Evolutionary conservation across 1,139 yeast genomes (phyloP).

Genomic region (Yamadazyma membranifaciens): DNA sequence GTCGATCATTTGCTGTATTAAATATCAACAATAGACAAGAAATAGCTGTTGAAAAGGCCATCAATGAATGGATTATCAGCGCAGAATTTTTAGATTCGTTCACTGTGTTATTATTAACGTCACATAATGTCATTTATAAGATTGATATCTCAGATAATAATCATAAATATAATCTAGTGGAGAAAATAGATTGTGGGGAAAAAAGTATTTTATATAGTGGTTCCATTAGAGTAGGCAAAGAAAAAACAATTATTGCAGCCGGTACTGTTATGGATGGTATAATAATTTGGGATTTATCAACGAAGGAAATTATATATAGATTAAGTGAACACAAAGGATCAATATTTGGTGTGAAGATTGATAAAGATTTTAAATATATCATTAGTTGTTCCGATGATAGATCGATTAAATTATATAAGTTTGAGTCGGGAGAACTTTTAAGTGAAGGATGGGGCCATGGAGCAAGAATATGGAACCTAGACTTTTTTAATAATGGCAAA

Average conservation of each 20-base stretch:
- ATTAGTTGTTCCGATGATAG: slow-evolving; percentile 93
- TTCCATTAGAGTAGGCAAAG: slow-evolving; percentile 49
- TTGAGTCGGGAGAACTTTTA: slow-evolving; percentile 51
- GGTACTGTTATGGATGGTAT: slow-evolving; percentile 95
- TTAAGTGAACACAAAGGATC: slow-evolving; percentile 85
- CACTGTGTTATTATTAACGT: slow-evolving; percentile 58
- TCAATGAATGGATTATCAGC: slow-evolving; percentile 77
- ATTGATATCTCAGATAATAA: slow-evolving; percentile 30
- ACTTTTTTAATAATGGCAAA: slow-evolving; percentile 41
- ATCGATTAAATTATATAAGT: slow-evolving; percentile 74
- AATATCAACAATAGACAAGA: slow-evolving; percentile 29
- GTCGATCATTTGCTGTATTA: slow-evolving; percentile 57
- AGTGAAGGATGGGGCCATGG: slow-evolving; percentile 97
- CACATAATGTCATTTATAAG: slow-evolving; percentile 71
- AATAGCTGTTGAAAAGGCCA: slow-evolving; percentile 47
- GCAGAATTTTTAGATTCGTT: slow-evolving; percentile 46
- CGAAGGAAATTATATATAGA: slow-evolving; percentile 47
- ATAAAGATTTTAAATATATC: slow-evolving; percentile 51
- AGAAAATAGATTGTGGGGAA: slow-evolving; percentile 57
- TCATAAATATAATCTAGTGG: slow-evolving; percentile 24
- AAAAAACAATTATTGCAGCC: slow-evolving; percentile 57
- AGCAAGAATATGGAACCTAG: slow-evolving; percentile 86
- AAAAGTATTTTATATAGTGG: slow-evolving; percentile 89
- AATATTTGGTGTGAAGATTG: slow-evolving; percentile 75
- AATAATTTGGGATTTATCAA: slow-evolving; percentile 64